Evolutionary conservation across 768 basidiomycete genomes (phyloP), one percentile per base, ranked within the genome.

Genomic region (Cystobasidium onofrii): DNA sequence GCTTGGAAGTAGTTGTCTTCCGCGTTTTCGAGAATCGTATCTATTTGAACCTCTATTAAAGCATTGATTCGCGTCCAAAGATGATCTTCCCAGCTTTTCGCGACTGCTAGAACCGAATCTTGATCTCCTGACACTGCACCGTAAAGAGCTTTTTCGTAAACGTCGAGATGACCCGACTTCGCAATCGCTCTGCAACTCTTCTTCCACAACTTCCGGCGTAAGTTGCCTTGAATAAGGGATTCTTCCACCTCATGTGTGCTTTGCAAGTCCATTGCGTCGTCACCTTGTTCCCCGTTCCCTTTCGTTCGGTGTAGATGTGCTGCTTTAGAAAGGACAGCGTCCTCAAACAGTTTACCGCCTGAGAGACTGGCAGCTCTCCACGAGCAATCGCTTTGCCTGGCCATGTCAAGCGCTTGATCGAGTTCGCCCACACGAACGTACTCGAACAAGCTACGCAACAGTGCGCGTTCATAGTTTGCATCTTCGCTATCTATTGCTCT

Each of bases 11-110:
- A 80, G 82, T 78, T 54, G 89, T 87, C 90, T 89, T 57, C 90
- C 88, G 1, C 85, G 81, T 25, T 83, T 82, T 83, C 84, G 78
- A 97, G 85, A 75, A 89, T 87, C 34, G 84, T 84, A 55, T 87
- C 88, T 79, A 89, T 86, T 74, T 89, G 88, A 76, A 91, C 88
- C 79, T 94, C 91, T 77, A 90, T 89, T 44, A 91, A 83, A 62
- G 91, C 84, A 76, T 87, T 88, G 64, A 93, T 83, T 73, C 90
- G 88, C 0, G 90, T 91, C 96, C 96, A 99, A 0, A 98, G 84
- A 79, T 94, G 89, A 78, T 99, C 96, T 78, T 94, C 90, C 94
- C 95, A 98, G 25, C 90, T 89, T 39, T 88, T 82, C 78, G 91
- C 94, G 1, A 89, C 87, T 0, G 87, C 85, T 75, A 89, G 87